Evolutionary conservation across 208 protist genomes (phyloP).

Genomic region (Crithidia sp.): DNA sequence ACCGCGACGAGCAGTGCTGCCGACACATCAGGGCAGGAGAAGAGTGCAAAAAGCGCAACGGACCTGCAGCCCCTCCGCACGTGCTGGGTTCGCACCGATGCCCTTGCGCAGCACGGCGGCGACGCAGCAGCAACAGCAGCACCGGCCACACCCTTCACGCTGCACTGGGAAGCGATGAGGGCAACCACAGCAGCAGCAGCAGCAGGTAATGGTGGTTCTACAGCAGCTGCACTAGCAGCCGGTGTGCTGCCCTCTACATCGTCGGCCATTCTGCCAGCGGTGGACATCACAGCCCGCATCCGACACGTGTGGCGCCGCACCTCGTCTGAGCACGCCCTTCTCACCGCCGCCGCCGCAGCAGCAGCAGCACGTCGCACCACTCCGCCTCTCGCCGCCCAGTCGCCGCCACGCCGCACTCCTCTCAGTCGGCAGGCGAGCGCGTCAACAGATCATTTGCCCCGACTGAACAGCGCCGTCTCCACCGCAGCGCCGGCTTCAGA

Average conservation of each 20-base stretch:
- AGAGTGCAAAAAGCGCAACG: not conserved
- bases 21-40: not conserved
- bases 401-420: not conserved
- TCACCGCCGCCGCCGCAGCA: not conserved
- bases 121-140: no score
- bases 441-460: not conserved
- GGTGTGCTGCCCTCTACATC: not conserved
- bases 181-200: not conserved
- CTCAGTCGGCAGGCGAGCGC: not conserved
- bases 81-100: constrained; percentile 28
- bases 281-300: constrained; percentile 21
- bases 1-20: not conserved
- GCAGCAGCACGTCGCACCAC: not conserved
- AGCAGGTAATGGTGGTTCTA: no score
- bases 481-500: not conserved
- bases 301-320: constrained; percentile 15
- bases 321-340: not conserved
- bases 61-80: constrained; percentile 1
- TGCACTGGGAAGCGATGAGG: not conserved
- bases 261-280: constrained; percentile 3
- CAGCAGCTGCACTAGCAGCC: not conserved
- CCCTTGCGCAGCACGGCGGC: not conserved
- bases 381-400: no score
- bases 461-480: not conserved
- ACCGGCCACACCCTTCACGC: not conserved